Base-by-base conservation (phyloP, 2,329 filamentous ascomycete genomes). In the Colletotrichum sp. region DNA sequence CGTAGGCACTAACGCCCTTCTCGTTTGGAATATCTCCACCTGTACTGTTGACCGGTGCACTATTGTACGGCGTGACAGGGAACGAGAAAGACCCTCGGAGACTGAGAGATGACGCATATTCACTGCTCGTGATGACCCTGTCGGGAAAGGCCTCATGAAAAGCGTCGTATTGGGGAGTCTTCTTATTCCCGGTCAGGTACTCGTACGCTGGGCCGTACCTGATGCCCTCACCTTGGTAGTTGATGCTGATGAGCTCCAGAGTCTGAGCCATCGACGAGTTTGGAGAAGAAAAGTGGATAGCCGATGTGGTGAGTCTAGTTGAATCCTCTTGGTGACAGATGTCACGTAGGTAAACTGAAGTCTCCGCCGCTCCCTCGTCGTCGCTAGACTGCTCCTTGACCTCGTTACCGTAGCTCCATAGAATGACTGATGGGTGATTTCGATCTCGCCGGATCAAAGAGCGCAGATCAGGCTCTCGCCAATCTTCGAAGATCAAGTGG, bases 31-130 rank as follows among this genome's bases (percentile, higher is more conserved):
- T 60, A 60, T 27, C 27, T 25, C 57, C 57, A 60, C n/a, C 16
- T 30, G 80, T 81, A 15, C 81, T 79, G 15, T 82, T 84, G 3
- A 87, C 84, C 0, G 83, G 80, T 0, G 86, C 84, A 59, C 82
- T 84, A 44, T 80, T 85, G 39, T 78, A 81, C 5, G 69, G 74
- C 0, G 86, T 85, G 3, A 91, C 88, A 1, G 89, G 89, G 80
- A 90, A 91, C 19, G 89, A 71, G 81, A 88, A 91, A 0, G 86
- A 88, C 4, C 89, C 89, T 4, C 89, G 85, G 5, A 88, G 86
- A 80, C 87, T 89, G n/a, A 91, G 68, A 0, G 84, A 82, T 2
- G 89, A 87, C 2, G 87, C 82, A n/a, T 82, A 82, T 81, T 89
- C 88, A 60, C 25, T 16, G 8, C 57, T 60, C 16, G 8, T 19